phyloP scores from a whole-genome alignment of 2,329 filamentous ascomycete genomes.

The Leptographium lundbergii region DNA sequence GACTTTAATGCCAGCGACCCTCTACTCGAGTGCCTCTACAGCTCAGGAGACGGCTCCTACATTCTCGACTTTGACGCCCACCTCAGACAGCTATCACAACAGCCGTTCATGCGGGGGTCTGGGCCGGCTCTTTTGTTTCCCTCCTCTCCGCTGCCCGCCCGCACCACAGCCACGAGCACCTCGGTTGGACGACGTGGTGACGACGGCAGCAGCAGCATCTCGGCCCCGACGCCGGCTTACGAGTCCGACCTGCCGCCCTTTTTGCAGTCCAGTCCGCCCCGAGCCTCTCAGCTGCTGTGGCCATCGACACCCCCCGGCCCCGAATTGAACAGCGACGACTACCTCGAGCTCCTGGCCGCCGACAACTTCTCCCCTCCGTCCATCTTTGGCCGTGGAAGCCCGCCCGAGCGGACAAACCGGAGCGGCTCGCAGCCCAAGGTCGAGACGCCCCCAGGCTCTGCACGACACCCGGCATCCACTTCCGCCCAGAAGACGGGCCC shows the following conservation, averaged over 20 bases:
- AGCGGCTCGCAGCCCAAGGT: not conserved
- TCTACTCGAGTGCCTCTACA: not conserved
- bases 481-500: not conserved
- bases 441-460: not conserved
- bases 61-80: not conserved
- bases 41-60: not conserved
- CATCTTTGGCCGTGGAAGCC: not conserved
- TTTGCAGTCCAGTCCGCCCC: not conserved
- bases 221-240: not conserved
- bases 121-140: not conserved
- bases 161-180: not conserved
- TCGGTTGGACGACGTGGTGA: not conserved
- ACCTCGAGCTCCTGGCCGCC: not conserved
- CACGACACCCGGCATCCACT: not conserved
- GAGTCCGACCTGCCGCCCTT: not conserved
- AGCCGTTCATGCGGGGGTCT: not conserved
- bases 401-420: not conserved
- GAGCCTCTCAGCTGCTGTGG: not conserved
- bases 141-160: not conserved
- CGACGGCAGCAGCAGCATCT: not conserved
- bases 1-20: not conserved
- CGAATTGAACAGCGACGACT: constrained; percentile 1
- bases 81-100: not conserved
- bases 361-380: constrained; percentile 7
- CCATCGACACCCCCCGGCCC: not conserved